These are phyloP conservation scores for Scheffersomyces stambukii DNA, from an alignment of 1,139 yeast genomes.

Conservation along the genomic window DNA sequence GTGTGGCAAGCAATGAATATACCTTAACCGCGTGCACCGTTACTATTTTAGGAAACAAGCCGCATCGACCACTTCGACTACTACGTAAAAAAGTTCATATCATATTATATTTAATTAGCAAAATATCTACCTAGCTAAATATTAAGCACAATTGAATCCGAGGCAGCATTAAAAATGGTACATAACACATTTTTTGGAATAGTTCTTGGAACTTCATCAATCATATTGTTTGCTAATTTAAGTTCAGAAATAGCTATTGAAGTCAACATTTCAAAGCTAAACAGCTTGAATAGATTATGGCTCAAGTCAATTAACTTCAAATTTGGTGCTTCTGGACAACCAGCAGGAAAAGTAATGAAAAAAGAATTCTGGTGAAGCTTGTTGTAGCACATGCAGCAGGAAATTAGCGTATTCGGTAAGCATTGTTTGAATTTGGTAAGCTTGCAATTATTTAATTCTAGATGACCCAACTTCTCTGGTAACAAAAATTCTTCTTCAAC, in stretches of 20 bases:
- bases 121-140: too few species aligned
- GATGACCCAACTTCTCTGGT: conserved; percentile 9
- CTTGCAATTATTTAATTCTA: conserved; percentile 10
- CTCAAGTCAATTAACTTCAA: conserved; percentile 12
- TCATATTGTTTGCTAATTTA: conserved; percentile 12
- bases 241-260: conserved; percentile 10
- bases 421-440: conserved; percentile 6
- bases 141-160: too few species aligned
- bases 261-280: too few species aligned
- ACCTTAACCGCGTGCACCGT: too few species aligned
- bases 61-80: too few species aligned
- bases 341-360: conserved; percentile 4
- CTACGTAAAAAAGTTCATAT: too few species aligned
- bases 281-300: conserved; percentile 9
- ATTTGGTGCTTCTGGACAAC: conserved; percentile 2
- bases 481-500: conserved; percentile 5
- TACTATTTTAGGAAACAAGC: too few species aligned
- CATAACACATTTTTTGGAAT: conserved; percentile 9
- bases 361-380: conserved; percentile 8
- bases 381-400: conserved; percentile 8
- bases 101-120: too few species aligned
- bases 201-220: conserved; percentile 13
- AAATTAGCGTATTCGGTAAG: conserved; percentile 4
- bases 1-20: too few species aligned
- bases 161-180: too few species aligned